Percentiles rank a stretch among this genome's conserved stretches.
Conservation (phyloP, 352 stramenopile genomes). For the Globisporangium lucens region DNA sequence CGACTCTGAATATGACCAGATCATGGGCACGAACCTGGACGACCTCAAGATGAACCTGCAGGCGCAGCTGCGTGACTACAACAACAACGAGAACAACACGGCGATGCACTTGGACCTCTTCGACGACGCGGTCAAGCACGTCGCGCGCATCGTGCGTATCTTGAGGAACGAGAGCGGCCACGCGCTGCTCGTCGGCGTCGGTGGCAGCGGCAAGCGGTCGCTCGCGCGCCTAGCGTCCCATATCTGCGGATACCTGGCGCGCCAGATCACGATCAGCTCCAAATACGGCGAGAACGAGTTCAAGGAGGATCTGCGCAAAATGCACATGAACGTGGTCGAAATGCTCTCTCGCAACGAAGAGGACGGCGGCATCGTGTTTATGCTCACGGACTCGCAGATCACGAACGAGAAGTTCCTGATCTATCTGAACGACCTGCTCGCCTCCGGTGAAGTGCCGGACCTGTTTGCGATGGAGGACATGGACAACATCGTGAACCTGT, state of each 20-base stretch:
- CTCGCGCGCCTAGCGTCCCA: slow-evolving; percentile 91
- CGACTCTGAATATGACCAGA: slow-evolving; percentile 93
- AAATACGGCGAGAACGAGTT: slow-evolving; percentile 96
- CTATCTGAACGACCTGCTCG: slow-evolving; percentile 94
- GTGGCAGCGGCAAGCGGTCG: slow-evolving; percentile 93
- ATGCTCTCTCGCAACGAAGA: slow-evolving; percentile 85
- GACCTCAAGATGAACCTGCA: slow-evolving; percentile 90
- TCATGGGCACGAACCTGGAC: slow-evolving; percentile 85
- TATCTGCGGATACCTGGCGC: slow-evolving; percentile 90
- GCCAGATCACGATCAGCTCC: slow-evolving; percentile 93
- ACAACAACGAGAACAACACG: slow-evolving; percentile 94
- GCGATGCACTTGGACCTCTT: slow-evolving; percentile 97
- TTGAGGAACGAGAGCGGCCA: slow-evolving; percentile 88
- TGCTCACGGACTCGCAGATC: slow-evolving; percentile 95
- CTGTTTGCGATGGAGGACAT: slow-evolving; percentile 94
- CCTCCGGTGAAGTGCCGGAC: slow-evolving; percentile 92
- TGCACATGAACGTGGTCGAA: slow-evolving; percentile 93
- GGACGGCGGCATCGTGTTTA: slow-evolving; percentile 90
- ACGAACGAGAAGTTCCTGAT: slow-evolving; percentile 97
- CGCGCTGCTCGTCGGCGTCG: slow-evolving; percentile 93
- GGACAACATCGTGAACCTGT: slow-evolving; percentile 91
- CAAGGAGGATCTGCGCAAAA: slow-evolving; percentile 95
- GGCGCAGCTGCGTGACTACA: slow-evolving; percentile 92
- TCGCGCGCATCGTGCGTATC: slow-evolving; percentile 94
- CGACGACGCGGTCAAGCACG: slow-evolving; percentile 96